Base-by-base conservation (phyloP, 139 green algal genomes). In the Diplosphaera chodatii region DNA sequence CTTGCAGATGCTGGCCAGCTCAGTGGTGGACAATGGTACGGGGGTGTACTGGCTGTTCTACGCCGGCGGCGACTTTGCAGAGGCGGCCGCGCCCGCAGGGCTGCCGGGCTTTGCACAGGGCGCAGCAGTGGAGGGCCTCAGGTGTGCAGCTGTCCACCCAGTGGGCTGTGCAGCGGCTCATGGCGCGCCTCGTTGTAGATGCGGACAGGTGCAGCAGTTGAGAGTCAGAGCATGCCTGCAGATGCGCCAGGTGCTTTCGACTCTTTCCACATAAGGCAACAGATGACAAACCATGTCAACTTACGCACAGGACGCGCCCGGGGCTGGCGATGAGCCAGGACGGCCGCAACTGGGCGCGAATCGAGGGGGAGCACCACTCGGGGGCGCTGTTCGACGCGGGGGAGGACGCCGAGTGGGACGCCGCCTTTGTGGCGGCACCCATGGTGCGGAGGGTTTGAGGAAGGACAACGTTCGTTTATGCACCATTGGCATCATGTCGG, bases 1-100 rank as follows among this genome's bases (percentile, higher is more conserved):
- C n/a, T n/a, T n/a, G 37, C 34, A 79, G 85, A 78, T 90, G 77
- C 37, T 95, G 48, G 86, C 80, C 64, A 90, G 72, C 73, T 72
- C 68, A 75, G 78, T 68, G 32, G 87, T 90, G 8, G 74, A 77
- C 55, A 67, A 33, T 27, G 85, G 86, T 25, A 78, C 80, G 31
- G 94, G 92, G 6, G 91, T 98, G 28, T 97, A 96, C 78, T 98
- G 94, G 94, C 96, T 97, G 86, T 98, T 95, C 78, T 98, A 98
- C 80, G 74, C 72, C 1, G 94, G 94, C 0, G 86, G 82, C 5
- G 78, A 85, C 80, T 91, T 80, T 40, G 88, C 96, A 75, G 67
- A 81, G 2, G 80, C 85, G 25, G 5, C 41, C 25, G 72, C 83
- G 28, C 81, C 86, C 0, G 23, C 40, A 1, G 82, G 77, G 0